Percentiles rank a stretch among this genome's conserved stretches.
Conservation (phyloP, 352 stramenopile genomes). For the Discostella stelligera region DNA sequence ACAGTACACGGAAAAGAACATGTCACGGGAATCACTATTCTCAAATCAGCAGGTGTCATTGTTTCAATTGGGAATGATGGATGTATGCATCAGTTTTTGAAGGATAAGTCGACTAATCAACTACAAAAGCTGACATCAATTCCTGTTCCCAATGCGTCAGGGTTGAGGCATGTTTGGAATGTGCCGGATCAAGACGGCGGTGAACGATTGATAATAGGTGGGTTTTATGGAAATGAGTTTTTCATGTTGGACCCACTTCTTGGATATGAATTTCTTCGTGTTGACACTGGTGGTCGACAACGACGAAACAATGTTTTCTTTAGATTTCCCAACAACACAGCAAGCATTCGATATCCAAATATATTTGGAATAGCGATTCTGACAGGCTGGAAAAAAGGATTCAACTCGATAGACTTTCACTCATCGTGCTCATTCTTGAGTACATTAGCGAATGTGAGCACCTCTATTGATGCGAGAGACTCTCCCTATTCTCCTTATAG, state of each 20-base stretch:
- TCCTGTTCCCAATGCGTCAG: conserved; percentile 41
- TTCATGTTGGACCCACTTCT: conserved; percentile 47
- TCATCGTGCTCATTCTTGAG: conserved; percentile 14
- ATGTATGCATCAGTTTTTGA: conserved; percentile 52
- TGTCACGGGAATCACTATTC: conserved; percentile 52
- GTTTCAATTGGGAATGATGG: conserved; percentile 72
- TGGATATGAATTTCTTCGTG: conserved; percentile 61
- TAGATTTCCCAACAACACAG: conserved; percentile 10
- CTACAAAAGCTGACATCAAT: conserved; percentile 48
- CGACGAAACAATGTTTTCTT: conserved; percentile 46
- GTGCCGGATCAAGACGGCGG: conserved; percentile 6
- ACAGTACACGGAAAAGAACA: conserved; percentile 67
- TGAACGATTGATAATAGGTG: conserved; percentile 41
- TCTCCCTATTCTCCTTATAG: conserved; percentile 13
- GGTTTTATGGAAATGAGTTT: conserved; percentile 69
- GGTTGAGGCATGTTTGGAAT: conserved; percentile 51
- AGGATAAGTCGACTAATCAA: conserved; percentile 21
- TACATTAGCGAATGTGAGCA: not conserved
- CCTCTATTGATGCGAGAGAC: not conserved
- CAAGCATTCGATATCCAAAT: conserved; percentile 1
- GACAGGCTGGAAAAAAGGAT: conserved; percentile 44
- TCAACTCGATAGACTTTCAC: conserved; percentile 43
- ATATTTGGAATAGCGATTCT: conserved; percentile 45
- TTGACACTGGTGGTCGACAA: conserved; percentile 67
- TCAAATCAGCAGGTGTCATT: conserved; percentile 30